These are phyloP conservation scores for Przewalskia tangutica DNA, from an alignment of 257 asterid genomes.

Conservation along the genomic window DNA sequence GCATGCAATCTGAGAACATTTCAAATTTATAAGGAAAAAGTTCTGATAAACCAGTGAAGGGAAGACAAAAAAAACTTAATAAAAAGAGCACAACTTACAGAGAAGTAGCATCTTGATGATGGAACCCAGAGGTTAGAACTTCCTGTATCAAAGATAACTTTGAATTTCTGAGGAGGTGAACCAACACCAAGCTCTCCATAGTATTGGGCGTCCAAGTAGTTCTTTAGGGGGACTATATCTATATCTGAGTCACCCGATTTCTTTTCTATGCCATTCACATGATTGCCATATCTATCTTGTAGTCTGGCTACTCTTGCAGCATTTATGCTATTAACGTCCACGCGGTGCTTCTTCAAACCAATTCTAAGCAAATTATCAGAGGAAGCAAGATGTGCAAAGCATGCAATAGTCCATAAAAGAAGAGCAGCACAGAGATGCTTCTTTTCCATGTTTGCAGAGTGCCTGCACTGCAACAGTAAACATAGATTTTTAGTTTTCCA, in stretches of 20 bases:
- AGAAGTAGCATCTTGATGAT: constrained; percentile 77
- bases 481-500: neutral
- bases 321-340: constrained; percentile 37
- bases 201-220: constrained; percentile 93
- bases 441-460: constrained; percentile 39
- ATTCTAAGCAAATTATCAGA: constrained; percentile 54
- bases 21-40: neutral
- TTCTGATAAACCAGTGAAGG: neutral
- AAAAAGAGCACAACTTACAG: constrained; percentile 48
- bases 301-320: constrained; percentile 44
- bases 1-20: constrained; percentile 67
- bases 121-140: constrained; percentile 99
- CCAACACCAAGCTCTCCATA: constrained; percentile 88
- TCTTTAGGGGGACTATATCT: constrained; percentile 54
- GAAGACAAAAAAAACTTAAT: no score
- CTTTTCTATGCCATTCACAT: constrained; percentile 16
- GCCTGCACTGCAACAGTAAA: constrained; percentile 22
- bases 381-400: constrained; percentile 40
- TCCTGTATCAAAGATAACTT: constrained; percentile 88
- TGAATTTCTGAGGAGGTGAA: constrained; percentile 86
- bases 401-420: constrained; percentile 37
- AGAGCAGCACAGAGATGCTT: constrained; percentile 26
- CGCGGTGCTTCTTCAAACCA: constrained; percentile 51
- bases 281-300: constrained; percentile 33
- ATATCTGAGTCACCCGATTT: constrained; percentile 40